Evolutionary conservation across 345 rosid genomes (phyloP).

Genomic region (Camelina sativa): DNA sequence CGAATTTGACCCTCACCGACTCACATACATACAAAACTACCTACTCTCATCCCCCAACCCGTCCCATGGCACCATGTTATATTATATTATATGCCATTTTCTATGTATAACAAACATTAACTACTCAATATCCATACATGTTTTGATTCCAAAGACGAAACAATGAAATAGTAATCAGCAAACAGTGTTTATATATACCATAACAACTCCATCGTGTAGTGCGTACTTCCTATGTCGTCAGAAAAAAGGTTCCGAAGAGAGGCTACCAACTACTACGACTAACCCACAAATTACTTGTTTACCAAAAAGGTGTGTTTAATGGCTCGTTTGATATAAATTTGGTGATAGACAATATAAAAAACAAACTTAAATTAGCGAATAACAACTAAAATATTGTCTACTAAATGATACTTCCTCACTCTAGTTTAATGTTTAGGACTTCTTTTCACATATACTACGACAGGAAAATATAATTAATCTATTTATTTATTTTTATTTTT

Average conservation of each 20-base stretch:
- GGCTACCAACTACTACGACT: not conserved
- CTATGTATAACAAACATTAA: not conserved
- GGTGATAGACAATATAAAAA: too few relatives aligned
- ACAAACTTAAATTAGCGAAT: too few relatives aligned
- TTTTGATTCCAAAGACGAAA: not conserved
- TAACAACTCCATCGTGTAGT: slow-evolving; percentile 3
- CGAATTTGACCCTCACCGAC: slow-evolving; percentile 44
- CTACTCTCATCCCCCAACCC: slow-evolving; percentile 31
- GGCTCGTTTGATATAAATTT: too few relatives aligned
- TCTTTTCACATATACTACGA: too few relatives aligned
- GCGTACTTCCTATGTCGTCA: not conserved
- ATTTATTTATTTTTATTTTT: too few relatives aligned
- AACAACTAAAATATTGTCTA: too few relatives aligned
- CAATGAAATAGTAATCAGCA: not conserved
- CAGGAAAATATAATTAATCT: too few relatives aligned
- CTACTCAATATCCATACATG: not conserved
- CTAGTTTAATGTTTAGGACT: too few relatives aligned
- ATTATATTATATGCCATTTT: not conserved
- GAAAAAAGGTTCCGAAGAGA: not conserved
- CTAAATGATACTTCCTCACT: too few relatives aligned
- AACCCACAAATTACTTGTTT: too few relatives aligned
- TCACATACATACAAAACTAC: slow-evolving; percentile 36
- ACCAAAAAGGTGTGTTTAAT: too few relatives aligned
- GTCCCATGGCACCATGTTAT: not conserved
- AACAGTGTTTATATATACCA: not conserved